Base-by-base conservation (phyloP, 2,329 filamentous ascomycete genomes). In the Ampelomyces quisqualis region DNA sequence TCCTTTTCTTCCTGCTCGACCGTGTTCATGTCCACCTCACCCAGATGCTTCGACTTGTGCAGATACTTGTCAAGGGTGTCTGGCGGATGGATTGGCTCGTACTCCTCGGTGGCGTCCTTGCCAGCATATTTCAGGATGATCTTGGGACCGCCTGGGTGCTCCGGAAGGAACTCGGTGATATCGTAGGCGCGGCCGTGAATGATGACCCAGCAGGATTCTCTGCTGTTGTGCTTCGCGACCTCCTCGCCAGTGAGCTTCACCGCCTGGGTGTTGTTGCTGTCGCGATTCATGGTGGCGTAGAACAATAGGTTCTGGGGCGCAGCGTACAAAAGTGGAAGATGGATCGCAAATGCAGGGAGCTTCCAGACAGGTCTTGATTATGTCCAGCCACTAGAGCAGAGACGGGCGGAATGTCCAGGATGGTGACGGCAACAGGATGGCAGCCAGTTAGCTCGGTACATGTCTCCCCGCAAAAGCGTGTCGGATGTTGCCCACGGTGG, bases 61-160 rank as follows among this genome's bases (percentile, higher is more conserved):
- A 80, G 62, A 21, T 70, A 64, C 51, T 67, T 67, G 48, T 67
- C 62, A 45, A 68, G 58, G 15, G 79, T 71, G 30, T 70, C 70
- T 2, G 74, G 73, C 3, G 74, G 68, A 71, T 73, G 67, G 78
- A 84, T 40, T 70, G 73, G 37, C 66, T 70, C 30, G 75, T 78
- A 82, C 69, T 53, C 79, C 65, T 71, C 58, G 8, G 62, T 68
- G n/a, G 63, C 63, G 40, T 68, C 64, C 40, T 64, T 63, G 53
- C 65, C 65, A 13, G 65, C 52, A 50, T 96, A 95, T 73, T 95
- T 95, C 52, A 98, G 79, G 61, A 98, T 97, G 67, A 97, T 94
- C 65, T 91, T 93, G 53, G 83, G 78, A 24, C 81, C 81, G 20
- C 81, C 80, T 4, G 81, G 80, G 61, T 84, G 81, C 44, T 81